Evolutionary conservation across 306 rosid genomes (phyloP), one percentile per base, ranked within the genome.

Genomic region (Vigna angularis): DNA sequence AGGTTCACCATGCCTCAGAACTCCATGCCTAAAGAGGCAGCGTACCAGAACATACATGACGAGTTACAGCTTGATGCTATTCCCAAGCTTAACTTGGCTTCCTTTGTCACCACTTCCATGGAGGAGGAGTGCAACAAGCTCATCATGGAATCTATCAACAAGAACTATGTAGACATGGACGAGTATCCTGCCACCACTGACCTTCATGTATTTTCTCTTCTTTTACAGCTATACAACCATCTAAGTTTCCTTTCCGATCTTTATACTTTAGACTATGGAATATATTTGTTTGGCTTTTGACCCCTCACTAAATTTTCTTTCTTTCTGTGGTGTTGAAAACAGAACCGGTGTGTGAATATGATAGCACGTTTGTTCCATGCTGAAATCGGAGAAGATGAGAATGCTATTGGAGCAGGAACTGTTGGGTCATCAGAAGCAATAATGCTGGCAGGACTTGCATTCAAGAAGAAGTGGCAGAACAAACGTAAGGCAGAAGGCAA

Each of bases 371-470:
- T 90, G 30, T 93, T 89, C 77, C 70, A 88, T 14, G 94, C 93
- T 22, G 93, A 91, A 7, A 58, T 86, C 0, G 88, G 79, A 72
- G 93, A 88, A 17, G 57, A 82, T 4, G 96, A 89, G 78, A 34
- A 13, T 0, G 93, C 91, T 1, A 62, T 82, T 2, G 98, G 96
- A 65, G 87, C 83, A 0, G 93, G 90, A 50, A 93, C 97, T 0
- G 93, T 93, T 11, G 98, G 98, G 9, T 93, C 98, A 4, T 90
- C 98, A 0, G 98, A 93, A 88, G 96, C 96, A 9, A 91, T 89
- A 74, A 93, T 93, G 98, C 79, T 93, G 11, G 94, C 96, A 0
- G 98, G 96, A 3, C 88, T 93, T 36, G 98, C 98, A 11, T 91
- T 93, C 85, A 91, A 91, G 85, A 90, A 86, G 81, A 89, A 75